Base-by-base conservation (phyloP, 345 rosid genomes). In the Citrus australasica region DNA sequence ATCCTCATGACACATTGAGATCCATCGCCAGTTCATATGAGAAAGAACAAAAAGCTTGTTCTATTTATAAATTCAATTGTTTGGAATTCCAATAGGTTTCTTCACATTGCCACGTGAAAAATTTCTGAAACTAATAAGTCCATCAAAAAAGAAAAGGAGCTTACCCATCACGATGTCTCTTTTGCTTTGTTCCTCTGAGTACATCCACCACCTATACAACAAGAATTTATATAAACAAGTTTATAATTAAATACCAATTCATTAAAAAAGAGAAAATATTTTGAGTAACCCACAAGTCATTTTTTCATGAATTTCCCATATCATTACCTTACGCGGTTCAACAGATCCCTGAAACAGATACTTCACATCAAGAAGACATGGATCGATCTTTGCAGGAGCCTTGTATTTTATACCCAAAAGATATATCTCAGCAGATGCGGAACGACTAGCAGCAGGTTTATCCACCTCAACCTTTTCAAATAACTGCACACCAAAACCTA, bases 321-420 rank as follows among this genome's bases (percentile, higher is more conserved):
- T 17, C 72, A 48, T 67, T 64, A 93, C 98, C 95, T 90, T 92
- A 68, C 76, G 86, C 28, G 93, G 92, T 33, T 91, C 98, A n/a
- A 84, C 27, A 27, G 92, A 73, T 40, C 93, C 98, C 78, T 91
- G 91, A 79, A 95, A 95, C 66, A 93, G 86, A 76, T 92, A 82
- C 79, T 87, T 93, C 67, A 83, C 85, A 83, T 95, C 98, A 83
- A 95, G 99, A 79, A 91, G 92, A 32, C 92, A 88, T 0, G 95
- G 92, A 87, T 95, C 99, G 80, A 95, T 95, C 83, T 89, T 93
- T 33, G 91, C 97, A 69, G 99, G 97, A 60, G 99, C 98, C 87
- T 90, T 91, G 81, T 92, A 92, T 71, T 85, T 89, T n/a, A 91
- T 79, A 46, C 95, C 99, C 84, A 96, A n/a, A 37, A 94, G 85